These are phyloP conservation scores for Alternaria atra DNA, from an alignment of 2,329 filamentous ascomycete species.

Conservation along the genomic window DNA sequence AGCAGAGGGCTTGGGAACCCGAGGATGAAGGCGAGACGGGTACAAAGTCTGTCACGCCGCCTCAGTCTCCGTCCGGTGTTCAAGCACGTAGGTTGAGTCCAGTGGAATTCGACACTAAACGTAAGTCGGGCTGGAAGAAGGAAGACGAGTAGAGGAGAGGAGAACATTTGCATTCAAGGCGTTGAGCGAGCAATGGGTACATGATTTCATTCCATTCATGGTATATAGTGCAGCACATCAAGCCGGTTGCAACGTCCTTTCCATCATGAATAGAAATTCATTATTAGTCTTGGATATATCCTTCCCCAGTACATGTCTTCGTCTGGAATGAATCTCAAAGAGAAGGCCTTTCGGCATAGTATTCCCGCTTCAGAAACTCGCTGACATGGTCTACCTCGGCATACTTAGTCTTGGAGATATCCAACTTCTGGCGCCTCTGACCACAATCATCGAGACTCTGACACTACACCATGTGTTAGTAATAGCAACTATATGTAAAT, in stretches of 20 bases:
- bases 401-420: conserved; percentile 13
- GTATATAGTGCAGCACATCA: neutral
- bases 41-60: conserved; percentile 13
- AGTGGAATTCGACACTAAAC: conserved; percentile 16
- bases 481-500: neutral
- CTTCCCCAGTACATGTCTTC: neutral
- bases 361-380: conserved; percentile 33
- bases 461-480: conserved; percentile 20
- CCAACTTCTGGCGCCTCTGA: conserved; percentile 7
- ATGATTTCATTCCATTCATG: neutral
- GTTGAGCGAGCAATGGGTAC: neutral
- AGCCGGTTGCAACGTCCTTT: neutral
- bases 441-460: conserved; percentile 28
- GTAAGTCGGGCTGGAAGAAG: conserved; percentile 24
- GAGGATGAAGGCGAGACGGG: conserved; percentile 11
- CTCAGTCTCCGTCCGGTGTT: conserved; percentile 14
- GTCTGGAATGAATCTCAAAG: neutral
- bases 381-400: conserved; percentile 29
- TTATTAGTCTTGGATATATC: neutral
- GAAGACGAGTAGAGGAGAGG: neutral
- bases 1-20: conserved; percentile 16
- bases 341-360: conserved; percentile 22
- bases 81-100: conserved; percentile 13
- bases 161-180: neutral
- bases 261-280: neutral